Percentiles rank a stretch among this genome's conserved stretches.
These are phyloP conservation scores for Pyrenochaeta sp. DNA, from an alignment of 2,329 filamentous ascomycete genomes.

Conservation along the genomic window DNA sequence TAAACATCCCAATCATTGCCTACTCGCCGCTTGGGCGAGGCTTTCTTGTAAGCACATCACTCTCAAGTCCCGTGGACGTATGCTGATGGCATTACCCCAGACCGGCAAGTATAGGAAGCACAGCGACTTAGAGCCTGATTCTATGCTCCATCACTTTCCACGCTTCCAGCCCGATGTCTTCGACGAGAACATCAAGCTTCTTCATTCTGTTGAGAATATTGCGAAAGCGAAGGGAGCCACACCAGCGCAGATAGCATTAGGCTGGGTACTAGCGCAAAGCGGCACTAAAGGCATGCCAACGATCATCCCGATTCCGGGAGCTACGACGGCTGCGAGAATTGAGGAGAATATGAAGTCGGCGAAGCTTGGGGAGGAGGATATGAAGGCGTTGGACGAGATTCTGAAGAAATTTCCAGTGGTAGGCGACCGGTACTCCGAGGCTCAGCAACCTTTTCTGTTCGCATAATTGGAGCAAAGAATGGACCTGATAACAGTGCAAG, in stretches of 20 bases:
- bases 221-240: constrained; percentile 68
- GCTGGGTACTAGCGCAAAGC: constrained; percentile 66
- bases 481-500: constrained; percentile 4
- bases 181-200: constrained; percentile 70
- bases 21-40: constrained; percentile 76
- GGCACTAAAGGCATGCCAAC: constrained; percentile 62
- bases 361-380: constrained; percentile 56
- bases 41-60: constrained; percentile 52
- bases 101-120: constrained; percentile 54
- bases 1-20: constrained; percentile 71
- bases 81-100: constrained; percentile 43
- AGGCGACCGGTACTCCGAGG: constrained; percentile 52
- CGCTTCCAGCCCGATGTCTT: constrained; percentile 72
- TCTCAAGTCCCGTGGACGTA: background rate
- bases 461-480: constrained; percentile 7
- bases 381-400: constrained; percentile 62
- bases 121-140: constrained; percentile 69
- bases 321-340: constrained; percentile 64
- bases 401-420: constrained; percentile 56
- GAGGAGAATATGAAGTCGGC: constrained; percentile 70
- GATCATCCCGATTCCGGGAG: constrained; percentile 73
- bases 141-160: constrained; percentile 58
- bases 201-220: constrained; percentile 65
- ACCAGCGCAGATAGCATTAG: constrained; percentile 70
- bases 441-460: constrained; percentile 13